A percentile compares a stretch with the other conserved stretches of the same genome.
Conservation (phyloP, 2,329 filamentous ascomycete genomes). For the Aspergillus bombycis region DNA sequence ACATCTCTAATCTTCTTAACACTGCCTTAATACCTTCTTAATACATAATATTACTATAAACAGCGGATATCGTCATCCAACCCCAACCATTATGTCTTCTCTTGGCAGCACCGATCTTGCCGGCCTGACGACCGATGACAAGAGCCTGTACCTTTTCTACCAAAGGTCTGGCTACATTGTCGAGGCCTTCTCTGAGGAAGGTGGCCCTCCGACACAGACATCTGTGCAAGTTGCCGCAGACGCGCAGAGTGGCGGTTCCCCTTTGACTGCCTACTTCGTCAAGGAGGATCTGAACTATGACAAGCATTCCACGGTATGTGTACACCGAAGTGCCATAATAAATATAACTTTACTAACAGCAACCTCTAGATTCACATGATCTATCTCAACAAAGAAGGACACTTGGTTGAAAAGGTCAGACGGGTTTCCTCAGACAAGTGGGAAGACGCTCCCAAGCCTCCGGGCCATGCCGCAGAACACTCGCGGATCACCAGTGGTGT, state of each 20-base stretch:
- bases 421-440: background rate
- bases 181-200: background rate
- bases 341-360: background rate
- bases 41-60: background rate
- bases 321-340: too few relatives aligned
- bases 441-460: constrained; percentile 1
- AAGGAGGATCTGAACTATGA: background rate
- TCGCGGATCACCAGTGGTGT: background rate
- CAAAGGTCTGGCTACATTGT: background rate
- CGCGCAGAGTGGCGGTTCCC: background rate
- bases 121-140: background rate
- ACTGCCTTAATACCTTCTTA: too few relatives aligned
- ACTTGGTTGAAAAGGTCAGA: background rate
- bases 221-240: constrained; percentile 1
- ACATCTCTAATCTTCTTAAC: too few relatives aligned
- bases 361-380: background rate
- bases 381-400: constrained; percentile 1
- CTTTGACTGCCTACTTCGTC: constrained; percentile 3
- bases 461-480: background rate
- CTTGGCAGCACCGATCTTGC: constrained; percentile 4
- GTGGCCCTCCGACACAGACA: background rate
- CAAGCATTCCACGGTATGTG: background rate
- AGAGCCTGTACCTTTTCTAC: background rate
- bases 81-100: background rate
- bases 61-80: background rate